phyloP scores from a whole-genome alignment of 345 rosid genomes.

The Melaleuca alternifolia region DNA sequence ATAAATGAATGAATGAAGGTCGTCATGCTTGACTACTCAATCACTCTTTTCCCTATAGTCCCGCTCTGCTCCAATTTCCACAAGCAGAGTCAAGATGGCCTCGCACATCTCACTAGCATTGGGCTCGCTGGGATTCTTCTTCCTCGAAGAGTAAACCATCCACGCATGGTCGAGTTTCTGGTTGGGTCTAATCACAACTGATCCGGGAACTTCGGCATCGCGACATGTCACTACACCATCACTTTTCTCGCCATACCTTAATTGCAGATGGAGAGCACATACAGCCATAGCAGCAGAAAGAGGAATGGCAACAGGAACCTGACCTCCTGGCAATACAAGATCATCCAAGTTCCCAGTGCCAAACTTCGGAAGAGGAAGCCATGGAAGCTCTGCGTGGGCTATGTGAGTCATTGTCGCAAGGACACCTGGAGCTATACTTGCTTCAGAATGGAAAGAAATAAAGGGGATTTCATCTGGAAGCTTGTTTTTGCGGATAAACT shows the following conservation, averaged over 20 bases:
- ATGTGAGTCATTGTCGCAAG: constrained; percentile 53
- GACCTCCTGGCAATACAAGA: constrained; percentile 17
- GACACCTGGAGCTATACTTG: constrained; percentile 39
- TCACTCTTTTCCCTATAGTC: not conserved
- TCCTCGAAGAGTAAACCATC: constrained; percentile 54
- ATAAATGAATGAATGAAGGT: not conserved
- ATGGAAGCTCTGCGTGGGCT: constrained; percentile 65
- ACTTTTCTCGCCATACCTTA: constrained; percentile 65
- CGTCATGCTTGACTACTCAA: not conserved
- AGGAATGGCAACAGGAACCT: constrained; percentile 49
- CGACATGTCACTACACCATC: constrained; percentile 54
- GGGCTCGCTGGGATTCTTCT: constrained; percentile 28
- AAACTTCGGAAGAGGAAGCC: constrained; percentile 37
- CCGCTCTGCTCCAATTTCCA: constrained; percentile 34
- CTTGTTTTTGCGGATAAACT: constrained; percentile 47
- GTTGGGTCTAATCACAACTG: constrained; percentile 40
- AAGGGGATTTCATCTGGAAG: constrained; percentile 44
- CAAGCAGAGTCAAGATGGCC: constrained; percentile 47
- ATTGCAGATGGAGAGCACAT: constrained; percentile 50
- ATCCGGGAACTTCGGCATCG: constrained; percentile 64
- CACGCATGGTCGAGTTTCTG: constrained; percentile 52
- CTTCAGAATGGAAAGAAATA: constrained; percentile 52
- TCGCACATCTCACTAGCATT: constrained; percentile 57
- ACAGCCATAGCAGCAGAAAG: constrained; percentile 52
- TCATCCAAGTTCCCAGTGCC: constrained; percentile 12